A percentile compares a stretch with the other conserved stretches of the same genome.
These are phyloP conservation scores for Cryptosporidium meleagridis DNA, from an alignment of 169 alveolate genomes.

Conservation along the genomic window DNA sequence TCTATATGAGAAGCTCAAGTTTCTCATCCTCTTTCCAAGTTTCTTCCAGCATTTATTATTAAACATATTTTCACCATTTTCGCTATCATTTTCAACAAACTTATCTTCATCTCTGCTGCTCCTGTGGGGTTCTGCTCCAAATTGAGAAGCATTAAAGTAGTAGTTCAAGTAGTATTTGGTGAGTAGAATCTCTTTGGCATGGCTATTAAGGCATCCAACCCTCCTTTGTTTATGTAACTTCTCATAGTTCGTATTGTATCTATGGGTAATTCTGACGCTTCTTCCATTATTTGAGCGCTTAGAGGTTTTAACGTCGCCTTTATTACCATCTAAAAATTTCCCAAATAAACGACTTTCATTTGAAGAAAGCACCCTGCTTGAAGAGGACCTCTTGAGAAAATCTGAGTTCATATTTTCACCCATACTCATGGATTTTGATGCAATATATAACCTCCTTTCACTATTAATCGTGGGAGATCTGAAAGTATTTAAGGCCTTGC, in stretches of 20 bases:
- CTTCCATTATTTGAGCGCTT: not conserved
- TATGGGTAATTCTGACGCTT: not conserved
- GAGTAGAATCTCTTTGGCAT: conserved; percentile 30
- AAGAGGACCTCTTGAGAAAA: not conserved
- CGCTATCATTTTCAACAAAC: not conserved
- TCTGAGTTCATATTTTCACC: not conserved
- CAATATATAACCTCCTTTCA: not conserved
- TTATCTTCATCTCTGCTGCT: not conserved
- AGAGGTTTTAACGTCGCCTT: not conserved
- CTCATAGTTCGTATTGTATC: conserved; percentile 55
- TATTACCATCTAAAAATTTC: not conserved
- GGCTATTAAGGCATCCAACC: not conserved
- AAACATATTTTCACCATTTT: not conserved
- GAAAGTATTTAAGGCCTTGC: not conserved
- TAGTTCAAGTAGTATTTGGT: conserved; percentile 20
- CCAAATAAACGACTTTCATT: not conserved
- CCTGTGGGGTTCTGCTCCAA: not conserved
- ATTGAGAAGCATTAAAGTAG: not conserved
- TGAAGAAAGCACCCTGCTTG: not conserved
- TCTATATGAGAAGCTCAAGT: conserved; percentile 20
- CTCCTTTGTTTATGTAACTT: conserved; percentile 63
- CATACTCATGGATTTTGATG: not conserved
- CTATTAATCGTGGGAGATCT: not conserved
- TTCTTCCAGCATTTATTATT: conserved; percentile 4
- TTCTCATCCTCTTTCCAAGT: not conserved